Evolutionary conservation across 2,329 filamentous ascomycete species (phyloP).

Genomic region (Monosporascus cannonballus): DNA sequence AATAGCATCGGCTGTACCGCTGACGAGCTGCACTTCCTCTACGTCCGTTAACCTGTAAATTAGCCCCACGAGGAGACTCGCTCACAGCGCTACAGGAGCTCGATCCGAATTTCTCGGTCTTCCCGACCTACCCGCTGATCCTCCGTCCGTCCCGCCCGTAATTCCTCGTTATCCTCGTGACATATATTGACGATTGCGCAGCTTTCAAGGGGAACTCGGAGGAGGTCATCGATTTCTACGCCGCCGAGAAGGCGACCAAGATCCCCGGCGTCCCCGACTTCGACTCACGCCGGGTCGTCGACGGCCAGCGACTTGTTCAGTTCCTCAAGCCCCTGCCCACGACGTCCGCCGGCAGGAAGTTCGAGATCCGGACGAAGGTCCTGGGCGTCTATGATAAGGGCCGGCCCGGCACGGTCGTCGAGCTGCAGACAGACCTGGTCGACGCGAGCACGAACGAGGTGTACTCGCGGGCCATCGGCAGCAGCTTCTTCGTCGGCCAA

Average conservation of each 20-base stretch:
- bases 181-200: slow-evolving; percentile 16
- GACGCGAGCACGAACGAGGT: slow-evolving; percentile 63
- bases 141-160: slow-evolving; percentile 81
- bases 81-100: slow-evolving; percentile 57
- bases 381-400: slow-evolving; percentile 89
- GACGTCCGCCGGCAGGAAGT: slow-evolving; percentile 63
- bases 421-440: slow-evolving; percentile 72
- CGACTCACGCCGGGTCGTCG: slow-evolving; percentile 67
- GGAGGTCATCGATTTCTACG: slow-evolving; percentile 83
- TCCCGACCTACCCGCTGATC: slow-evolving; percentile 82
- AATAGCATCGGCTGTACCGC: slow-evolving; percentile 77
- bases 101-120: slow-evolving; percentile 78
- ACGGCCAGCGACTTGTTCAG: slow-evolving; percentile 75
- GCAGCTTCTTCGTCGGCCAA: slow-evolving; percentile 75
- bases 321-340: slow-evolving; percentile 72
- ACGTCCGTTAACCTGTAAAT: slow-evolving; percentile 41
- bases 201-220: slow-evolving; percentile 71
- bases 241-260: slow-evolving; percentile 54
- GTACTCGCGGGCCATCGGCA: slow-evolving; percentile 63
- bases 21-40: slow-evolving; percentile 92
- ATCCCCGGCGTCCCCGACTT: slow-evolving; percentile 75
- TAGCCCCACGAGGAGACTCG: background rate
- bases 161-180: slow-evolving; percentile 55
- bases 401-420: slow-evolving; percentile 72
- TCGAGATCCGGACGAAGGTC: slow-evolving; percentile 71